Percentiles rank a stretch among this genome's conserved stretches.
Conservation (phyloP, 768 basidiomycete species). For the Tricholoma bakamatsutake region DNA sequence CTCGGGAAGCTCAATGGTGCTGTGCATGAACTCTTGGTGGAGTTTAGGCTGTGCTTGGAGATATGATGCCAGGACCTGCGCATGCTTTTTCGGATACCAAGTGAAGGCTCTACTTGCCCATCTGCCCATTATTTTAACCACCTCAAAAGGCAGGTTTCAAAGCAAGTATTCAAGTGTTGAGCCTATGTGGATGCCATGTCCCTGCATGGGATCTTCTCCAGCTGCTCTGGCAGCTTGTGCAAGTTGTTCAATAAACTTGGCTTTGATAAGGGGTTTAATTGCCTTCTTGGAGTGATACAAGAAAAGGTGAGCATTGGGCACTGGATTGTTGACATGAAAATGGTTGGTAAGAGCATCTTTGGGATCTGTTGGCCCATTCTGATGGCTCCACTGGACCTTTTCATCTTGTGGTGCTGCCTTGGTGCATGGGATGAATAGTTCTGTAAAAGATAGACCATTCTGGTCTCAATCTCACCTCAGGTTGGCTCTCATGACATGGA, state of each 20-base stretch:
- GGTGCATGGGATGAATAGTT: constrained; percentile 14
- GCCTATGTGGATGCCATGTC: constrained; percentile 26
- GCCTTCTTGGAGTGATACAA: constrained; percentile 12
- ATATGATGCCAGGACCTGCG: constrained; percentile 12
- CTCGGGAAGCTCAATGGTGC: too few relatives aligned
- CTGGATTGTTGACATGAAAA: constrained; percentile 24
- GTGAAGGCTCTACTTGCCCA: constrained; percentile 28
- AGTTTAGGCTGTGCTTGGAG: constrained; percentile 6
- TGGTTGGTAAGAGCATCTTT: constrained; percentile 18
- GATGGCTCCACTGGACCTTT: constrained; percentile 26
- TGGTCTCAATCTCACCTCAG: neutral
- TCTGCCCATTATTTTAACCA: constrained; percentile 27
- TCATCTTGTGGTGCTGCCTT: constrained; percentile 15
- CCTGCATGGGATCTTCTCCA: constrained; percentile 13
- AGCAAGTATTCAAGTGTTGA: constrained; percentile 32
- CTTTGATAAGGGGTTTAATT: constrained; percentile 14
- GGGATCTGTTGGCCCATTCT: constrained; percentile 22
- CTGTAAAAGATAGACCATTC: constrained; percentile 11
- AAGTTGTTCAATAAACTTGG: constrained; percentile 7
- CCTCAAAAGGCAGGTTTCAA: constrained; percentile 29
- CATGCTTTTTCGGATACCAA: constrained; percentile 10
- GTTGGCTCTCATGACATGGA: constrained; percentile 18
- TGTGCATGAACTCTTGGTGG: too few relatives aligned
- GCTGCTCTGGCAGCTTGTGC: constrained; percentile 6
- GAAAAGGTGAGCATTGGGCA: constrained; percentile 22